phyloP scores from a whole-genome alignment of 2,329 filamentous ascomycete species.

The Ophiostoma perfectum region DNA sequence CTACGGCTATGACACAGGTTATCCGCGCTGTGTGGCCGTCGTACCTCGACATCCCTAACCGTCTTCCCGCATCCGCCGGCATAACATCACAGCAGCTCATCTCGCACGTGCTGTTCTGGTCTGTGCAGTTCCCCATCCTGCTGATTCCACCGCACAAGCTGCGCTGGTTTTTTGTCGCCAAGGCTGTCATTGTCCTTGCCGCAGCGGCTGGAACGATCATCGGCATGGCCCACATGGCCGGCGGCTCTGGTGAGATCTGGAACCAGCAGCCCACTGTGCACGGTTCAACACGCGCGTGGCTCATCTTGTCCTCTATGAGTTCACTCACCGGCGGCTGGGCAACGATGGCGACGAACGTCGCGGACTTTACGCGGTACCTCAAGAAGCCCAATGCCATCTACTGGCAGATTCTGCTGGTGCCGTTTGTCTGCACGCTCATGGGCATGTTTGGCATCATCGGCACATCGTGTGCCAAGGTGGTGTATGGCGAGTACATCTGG shows the following conservation, averaged over 20 bases:
- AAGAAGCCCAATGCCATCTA: constrained; percentile 28
- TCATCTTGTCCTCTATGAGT: constrained; percentile 29
- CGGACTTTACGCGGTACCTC: constrained; percentile 30
- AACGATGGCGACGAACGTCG: constrained; percentile 23
- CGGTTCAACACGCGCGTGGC: constrained; percentile 28
- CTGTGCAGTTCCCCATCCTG: constrained; percentile 45
- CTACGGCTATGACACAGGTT: constrained; percentile 33
- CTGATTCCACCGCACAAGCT: constrained; percentile 47
- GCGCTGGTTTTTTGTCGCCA: constrained; percentile 43
- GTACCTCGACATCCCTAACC: constrained; percentile 27
- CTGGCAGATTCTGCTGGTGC: constrained; percentile 29
- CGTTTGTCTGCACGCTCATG: constrained; percentile 36
- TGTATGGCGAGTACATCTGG: constrained; percentile 33
- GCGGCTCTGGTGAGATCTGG: constrained; percentile 29
- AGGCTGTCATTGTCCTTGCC: constrained; percentile 25
- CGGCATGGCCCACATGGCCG: constrained; percentile 29
- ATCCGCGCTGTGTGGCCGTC: constrained; percentile 39
- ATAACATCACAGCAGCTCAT: constrained; percentile 49
- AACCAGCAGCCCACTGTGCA: constrained; percentile 27
- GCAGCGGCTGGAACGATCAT: constrained; percentile 23
- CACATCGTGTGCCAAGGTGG: constrained; percentile 47
- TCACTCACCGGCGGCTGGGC: constrained; percentile 30
- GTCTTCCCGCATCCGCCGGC: constrained; percentile 38
- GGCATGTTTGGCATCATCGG: constrained; percentile 50
- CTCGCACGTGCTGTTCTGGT: constrained; percentile 48